Evolutionary conservation across 2,329 filamentous ascomycete genomes (phyloP), one percentile per base, ranked within the genome.

Genomic region (Penicillium fuscoglaucum): DNA sequence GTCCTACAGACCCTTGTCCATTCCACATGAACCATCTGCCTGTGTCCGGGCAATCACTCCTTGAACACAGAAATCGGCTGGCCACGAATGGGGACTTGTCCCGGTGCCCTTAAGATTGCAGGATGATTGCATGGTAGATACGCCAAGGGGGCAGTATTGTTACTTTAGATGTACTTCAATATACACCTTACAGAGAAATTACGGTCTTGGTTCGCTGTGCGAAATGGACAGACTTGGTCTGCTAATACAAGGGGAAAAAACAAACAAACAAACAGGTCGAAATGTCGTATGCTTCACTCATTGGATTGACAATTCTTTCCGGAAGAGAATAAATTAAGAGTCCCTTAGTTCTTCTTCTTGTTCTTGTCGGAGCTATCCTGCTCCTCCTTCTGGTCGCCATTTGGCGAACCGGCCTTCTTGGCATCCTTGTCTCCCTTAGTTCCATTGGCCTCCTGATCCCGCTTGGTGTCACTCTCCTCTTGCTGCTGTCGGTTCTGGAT

Each of bases 401-500:
- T 75, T n/a, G 70, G 69, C 44, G 77, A 74, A n/a, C 75, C 75
- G 7, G 75, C 72, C 59, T 77, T 78, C 64, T 86, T 82, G 35
- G 74, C 76, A 45, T 84, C 81, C 67, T 84, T 82, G 66, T 87
- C 87, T 71, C 90, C 89, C 49, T 82, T 83, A 45, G 88, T 87
- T 72, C 92, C 86, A 59, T 79, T 79, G 57, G 78, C 78, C 63
- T 82, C 83, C 50, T 86, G 86, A 59, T 87, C 91, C 80, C 91
- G 91, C 70, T 89, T 86, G 46, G 82, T 84, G 68, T 98, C 93
- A 79, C 93, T 93, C 72, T 99, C 95, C 73, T 98, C 95, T 72
- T 96, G 90, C 76, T 96, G 91, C 79, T 98, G 93, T 75, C 93
- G 86, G 80, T 99, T 99, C 81, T 98, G 93, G 67, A 98, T 97